Evolutionary conservation across 768 basidiomycete species (phyloP).

Genomic region (Collybiopsis confluens): DNA sequence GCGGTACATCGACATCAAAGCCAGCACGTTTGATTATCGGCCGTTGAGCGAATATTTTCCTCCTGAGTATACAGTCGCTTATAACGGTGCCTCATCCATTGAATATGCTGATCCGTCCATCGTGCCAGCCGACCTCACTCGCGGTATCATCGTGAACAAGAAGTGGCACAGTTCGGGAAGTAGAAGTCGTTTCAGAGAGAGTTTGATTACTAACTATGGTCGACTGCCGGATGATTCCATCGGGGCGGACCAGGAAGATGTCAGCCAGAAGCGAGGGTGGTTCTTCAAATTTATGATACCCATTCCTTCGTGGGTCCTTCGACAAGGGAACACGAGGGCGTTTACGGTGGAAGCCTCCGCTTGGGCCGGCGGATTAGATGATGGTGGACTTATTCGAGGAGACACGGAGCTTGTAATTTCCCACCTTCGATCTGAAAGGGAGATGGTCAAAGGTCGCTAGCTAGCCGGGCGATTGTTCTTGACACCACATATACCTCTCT

Average conservation of each 20-base stretch:
- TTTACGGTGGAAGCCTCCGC: slow-evolving; percentile 2
- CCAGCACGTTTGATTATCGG: slow-evolving; percentile 7
- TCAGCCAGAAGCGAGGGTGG: slow-evolving; percentile 1
- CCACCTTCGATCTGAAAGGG: slow-evolving; percentile 6
- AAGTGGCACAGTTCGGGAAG: slow-evolving; percentile 5
- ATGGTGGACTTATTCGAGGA: slow-evolving; percentile 2
- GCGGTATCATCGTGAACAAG: slow-evolving; percentile 8
- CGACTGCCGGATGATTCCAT: slow-evolving; percentile 4
- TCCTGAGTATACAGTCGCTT: slow-evolving; percentile 6
- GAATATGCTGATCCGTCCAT: slow-evolving; percentile 6
- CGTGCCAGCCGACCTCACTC: slow-evolving; percentile 5
- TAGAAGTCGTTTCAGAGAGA: background rate
- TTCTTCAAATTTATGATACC: slow-evolving; percentile 9
- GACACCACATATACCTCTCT: background rate
- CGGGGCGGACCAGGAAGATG: background rate
- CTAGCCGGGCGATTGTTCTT: background rate
- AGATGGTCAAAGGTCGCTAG: slow-evolving; percentile 7
- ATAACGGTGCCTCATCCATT: slow-evolving; percentile 2
- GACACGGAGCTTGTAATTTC: slow-evolving; percentile 6
- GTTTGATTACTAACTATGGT: slow-evolving; percentile 4
- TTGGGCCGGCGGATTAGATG: slow-evolving; percentile 4
- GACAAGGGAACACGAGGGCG: slow-evolving; percentile 5
- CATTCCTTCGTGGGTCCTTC: slow-evolving; percentile 7
- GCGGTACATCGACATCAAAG: slow-evolving; percentile 8
- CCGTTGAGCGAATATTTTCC: slow-evolving; percentile 1